Percentiles rank a stretch among this genome's conserved stretches.
Conservation (phyloP, 208 protist species). For the Phytomonas serpens region DNA sequence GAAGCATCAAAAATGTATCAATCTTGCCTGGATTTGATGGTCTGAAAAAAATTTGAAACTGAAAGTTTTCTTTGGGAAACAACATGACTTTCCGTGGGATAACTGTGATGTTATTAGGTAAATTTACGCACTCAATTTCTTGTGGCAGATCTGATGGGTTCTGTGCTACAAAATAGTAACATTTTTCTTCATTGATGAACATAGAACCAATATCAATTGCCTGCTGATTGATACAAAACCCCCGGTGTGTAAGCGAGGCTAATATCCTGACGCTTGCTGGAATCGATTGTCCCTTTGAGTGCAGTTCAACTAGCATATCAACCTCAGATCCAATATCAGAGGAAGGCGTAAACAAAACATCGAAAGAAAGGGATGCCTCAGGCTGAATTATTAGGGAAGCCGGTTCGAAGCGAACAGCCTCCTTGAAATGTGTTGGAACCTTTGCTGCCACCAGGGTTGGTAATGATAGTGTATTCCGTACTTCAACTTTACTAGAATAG, state of each 20-base stretch:
- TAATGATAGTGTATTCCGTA: background rate
- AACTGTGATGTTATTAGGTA: background rate
- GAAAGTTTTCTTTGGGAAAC: background rate
- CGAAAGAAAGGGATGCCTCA: conserved; percentile 18
- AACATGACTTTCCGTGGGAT: background rate
- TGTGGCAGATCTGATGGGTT: background rate
- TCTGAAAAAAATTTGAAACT: background rate
- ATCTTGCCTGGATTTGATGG: background rate
- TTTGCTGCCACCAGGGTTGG: conserved; percentile 8
- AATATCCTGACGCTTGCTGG: conserved; percentile 25
- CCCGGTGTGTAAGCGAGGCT: conserved; percentile 28
- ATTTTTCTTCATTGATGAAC: background rate
- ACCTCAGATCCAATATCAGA: conserved; percentile 1
- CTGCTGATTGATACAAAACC: conserved; percentile 16
- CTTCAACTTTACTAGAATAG: background rate
- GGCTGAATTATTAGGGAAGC: conserved; percentile 28
- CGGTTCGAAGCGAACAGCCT: conserved; percentile 21
- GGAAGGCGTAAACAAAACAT: conserved; percentile 22
- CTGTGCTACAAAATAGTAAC: background rate
- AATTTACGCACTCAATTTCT: background rate
- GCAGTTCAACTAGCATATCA: background rate
- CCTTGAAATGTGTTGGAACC: conserved; percentile 9
- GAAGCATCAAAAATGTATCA: conserved; percentile 9
- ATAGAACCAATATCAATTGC: conserved; percentile 17
- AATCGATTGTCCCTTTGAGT: conserved; percentile 26